A percentile compares a stretch with the other conserved stretches of the same genome.
Conservation (phyloP, 2,329 filamentous ascomycete genomes). For the Fusarium tupiense region DNA sequence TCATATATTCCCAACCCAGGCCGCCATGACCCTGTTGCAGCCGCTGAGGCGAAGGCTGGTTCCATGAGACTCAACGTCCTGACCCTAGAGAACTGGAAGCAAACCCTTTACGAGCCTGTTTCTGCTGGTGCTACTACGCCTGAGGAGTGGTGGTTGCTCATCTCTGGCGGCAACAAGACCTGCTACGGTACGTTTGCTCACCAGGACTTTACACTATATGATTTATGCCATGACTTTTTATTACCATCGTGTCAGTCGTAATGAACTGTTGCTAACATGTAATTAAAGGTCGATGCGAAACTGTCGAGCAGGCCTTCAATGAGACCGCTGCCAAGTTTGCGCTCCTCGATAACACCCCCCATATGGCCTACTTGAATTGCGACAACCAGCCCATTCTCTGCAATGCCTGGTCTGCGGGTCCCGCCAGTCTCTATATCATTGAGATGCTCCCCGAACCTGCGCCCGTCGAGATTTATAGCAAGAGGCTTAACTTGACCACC, state of each 20-base stretch:
- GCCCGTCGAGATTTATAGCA: conserved; percentile 70
- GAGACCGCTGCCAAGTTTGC: conserved; percentile 73
- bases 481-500: conserved; percentile 75
- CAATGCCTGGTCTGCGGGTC: conserved; percentile 74
- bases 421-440: conserved; percentile 74
- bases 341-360: conserved; percentile 68
- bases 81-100: conserved; percentile 76
- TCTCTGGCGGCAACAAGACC: conserved; percentile 81
- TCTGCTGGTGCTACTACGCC: conserved; percentile 68
- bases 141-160: conserved; percentile 79
- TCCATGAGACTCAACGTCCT: conserved; percentile 60
- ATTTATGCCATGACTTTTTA: neutral
- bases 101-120: conserved; percentile 71
- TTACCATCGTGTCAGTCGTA: neutral
- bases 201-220: neutral
- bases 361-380: conserved; percentile 77
- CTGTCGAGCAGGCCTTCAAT: conserved; percentile 72
- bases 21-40: conserved; percentile 53
- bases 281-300: conserved; percentile 68
- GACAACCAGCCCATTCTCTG: conserved; percentile 79
- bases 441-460: conserved; percentile 72
- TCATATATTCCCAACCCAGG: conserved; percentile 62
- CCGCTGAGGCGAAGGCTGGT: conserved; percentile 53
- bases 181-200: conserved; percentile 66
- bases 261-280: conserved; percentile 32